phyloP scores from a whole-genome alignment of 805 yeast species.

The Candida boidinii region DNA sequence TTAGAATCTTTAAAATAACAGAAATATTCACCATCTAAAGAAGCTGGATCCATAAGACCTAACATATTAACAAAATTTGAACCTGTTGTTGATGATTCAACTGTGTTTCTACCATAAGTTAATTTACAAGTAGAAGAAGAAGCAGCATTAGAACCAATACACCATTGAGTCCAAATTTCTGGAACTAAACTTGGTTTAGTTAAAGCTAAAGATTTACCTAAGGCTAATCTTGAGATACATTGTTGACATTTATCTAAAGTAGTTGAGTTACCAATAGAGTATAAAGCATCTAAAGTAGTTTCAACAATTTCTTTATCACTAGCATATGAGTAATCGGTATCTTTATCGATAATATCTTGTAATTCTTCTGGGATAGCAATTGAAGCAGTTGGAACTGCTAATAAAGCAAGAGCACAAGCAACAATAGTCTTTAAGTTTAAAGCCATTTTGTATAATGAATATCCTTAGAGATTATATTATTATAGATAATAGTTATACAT shows the following conservation, averaged over 20 bases:
- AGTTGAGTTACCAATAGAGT: conserved; percentile 8
- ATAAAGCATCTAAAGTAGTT: conserved; percentile 2
- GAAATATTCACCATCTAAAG: conserved; percentile 51
- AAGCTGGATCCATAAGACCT: conserved; percentile 40
- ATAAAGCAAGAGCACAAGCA: too few species aligned
- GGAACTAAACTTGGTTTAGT: conserved; percentile 34
- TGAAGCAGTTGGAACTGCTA: too few species aligned
- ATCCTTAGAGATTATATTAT: too few species aligned
- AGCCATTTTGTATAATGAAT: too few species aligned
- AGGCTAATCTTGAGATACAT: conserved; percentile 26
- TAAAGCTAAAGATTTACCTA: conserved; percentile 29
- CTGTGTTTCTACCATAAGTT: conserved; percentile 29
- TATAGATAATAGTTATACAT: too few species aligned
- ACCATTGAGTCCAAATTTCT: conserved; percentile 33
- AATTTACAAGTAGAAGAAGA: conserved; percentile 20
- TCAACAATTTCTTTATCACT: conserved; percentile 5
- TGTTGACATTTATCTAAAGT: conserved; percentile 20
- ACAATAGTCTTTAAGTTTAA: too few species aligned
- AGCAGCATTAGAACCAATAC: conserved; percentile 24
- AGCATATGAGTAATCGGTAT: too few species aligned
- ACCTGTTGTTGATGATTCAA: conserved; percentile 27
- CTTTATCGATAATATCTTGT: too few species aligned
- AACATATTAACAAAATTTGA: conserved; percentile 44
- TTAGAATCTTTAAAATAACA: conserved; percentile 43
- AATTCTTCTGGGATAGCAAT: too few species aligned